These are phyloP conservation scores for Delonix regia DNA, from an alignment of 306 rosid genomes.

Conservation along the genomic window DNA sequence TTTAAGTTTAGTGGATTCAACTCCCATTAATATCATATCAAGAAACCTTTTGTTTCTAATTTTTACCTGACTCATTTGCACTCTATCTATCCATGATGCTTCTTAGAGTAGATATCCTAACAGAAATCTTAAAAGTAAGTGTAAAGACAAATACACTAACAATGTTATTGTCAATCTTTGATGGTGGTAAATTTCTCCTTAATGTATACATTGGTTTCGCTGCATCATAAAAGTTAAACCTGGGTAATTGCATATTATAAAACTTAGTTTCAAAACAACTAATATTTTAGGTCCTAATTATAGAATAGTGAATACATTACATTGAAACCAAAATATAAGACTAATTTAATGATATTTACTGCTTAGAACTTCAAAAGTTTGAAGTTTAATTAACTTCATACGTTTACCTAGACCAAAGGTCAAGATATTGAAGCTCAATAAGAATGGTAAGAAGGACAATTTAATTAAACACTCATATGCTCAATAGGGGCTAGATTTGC, in stretches of 20 bases:
- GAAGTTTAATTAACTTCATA: constrained; percentile 17
- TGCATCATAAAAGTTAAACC: constrained; percentile 86
- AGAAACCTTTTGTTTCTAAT: not conserved
- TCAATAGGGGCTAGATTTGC: constrained; percentile 93
- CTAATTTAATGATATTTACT: not conserved
- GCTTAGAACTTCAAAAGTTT: constrained; percentile 15
- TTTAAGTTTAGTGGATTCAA: too few relatives aligned
- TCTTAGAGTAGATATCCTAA: constrained; percentile 1
- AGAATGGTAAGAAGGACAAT: constrained; percentile 15
- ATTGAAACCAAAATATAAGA: not conserved
- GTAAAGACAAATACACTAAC: constrained; percentile 46
- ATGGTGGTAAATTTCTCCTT: constrained; percentile 92
- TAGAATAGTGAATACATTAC: constrained; percentile 11
- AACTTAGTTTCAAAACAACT: constrained; percentile 32
- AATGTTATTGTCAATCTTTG: constrained; percentile 86
- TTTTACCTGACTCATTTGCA: not conserved
- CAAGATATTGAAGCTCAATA: constrained; percentile 10
- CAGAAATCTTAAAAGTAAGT: constrained; percentile 10
- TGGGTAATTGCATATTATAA: constrained; percentile 65
- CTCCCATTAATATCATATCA: not conserved
- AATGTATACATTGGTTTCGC: constrained; percentile 88
- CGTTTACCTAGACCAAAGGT: constrained; percentile 4
- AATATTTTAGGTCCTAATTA: not conserved
- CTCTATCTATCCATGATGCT: constrained; percentile 7
- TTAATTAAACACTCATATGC: constrained; percentile 63